Evolutionary conservation across 371 early-diverging fungal genomes (phyloP), one percentile per base, ranked within the genome.

Genomic region (Syncephalastrum sp.): DNA sequence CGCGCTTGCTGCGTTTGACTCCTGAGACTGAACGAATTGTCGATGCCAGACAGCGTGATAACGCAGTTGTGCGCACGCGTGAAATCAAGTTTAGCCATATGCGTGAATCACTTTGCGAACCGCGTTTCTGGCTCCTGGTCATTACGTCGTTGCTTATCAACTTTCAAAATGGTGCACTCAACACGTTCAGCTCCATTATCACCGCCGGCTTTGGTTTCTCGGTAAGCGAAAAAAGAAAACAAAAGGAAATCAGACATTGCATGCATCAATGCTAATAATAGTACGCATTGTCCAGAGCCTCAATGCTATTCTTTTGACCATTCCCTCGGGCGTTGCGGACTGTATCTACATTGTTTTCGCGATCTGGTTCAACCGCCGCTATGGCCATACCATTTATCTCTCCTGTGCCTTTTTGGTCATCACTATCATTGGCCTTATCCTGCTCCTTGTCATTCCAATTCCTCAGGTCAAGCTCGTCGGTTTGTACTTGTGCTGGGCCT

Each of bases 121-220:
- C 44, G 17, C 63, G 59, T 2, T 63, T 60, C 38, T 67, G 58
- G 54, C 58, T 53, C 24, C 69, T 68, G 47, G 45, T 63, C 52
- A 13, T 74, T 43, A 57, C 58, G 29, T 61, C 72, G 24, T 17
- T 69, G 12, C 57, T 77, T 16, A 61, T 71, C 53, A 69, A 67
- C 50, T 29, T 77, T 48, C 69, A 68, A 53, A 77, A 77, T 41
- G 64, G 77, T 57, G 74, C 68, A 5, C 59, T 73, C 5, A 62
- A 50, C 42, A 71, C 60, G 3, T 77, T 71, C 29, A 71, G 64
- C 53, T 47, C 66, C 41, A 45, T 70, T 17, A 76, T 76, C 47
- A 76, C 71, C 24, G 42, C 56, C 13, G 69, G 74, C 19, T 67
- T 76, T 47, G 77, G 77, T 19, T 76, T 72, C 50, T 53, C 57